A percentile compares a stretch with the other conserved stretches of the same genome.
Evolutionary conservation across 2,329 filamentous ascomycete genomes (phyloP).

Genomic region (Coleophoma eucalyptorum): DNA sequence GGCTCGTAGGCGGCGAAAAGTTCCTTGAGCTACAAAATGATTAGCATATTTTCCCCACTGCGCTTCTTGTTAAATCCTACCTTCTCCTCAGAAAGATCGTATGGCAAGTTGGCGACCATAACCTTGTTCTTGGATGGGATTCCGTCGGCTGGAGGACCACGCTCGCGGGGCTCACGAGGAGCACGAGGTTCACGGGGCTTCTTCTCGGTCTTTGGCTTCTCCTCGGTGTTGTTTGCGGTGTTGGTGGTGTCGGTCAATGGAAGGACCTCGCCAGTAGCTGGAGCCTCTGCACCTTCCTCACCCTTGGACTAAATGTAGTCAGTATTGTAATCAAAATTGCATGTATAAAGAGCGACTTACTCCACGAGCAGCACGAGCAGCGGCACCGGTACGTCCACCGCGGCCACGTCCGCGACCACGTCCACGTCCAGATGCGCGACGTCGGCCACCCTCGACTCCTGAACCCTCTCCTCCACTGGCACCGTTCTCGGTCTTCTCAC

Average conservation of each 20-base stretch:
- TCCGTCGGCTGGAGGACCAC: conserved; percentile 93
- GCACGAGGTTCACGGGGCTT: conserved; percentile 35
- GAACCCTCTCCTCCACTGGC: conserved; percentile 66
- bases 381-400: conserved; percentile 56
- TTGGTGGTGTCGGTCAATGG: conserved; percentile 61
- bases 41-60: conserved; percentile 1
- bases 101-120: conserved; percentile 99
- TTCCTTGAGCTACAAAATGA: conserved; percentile 75
- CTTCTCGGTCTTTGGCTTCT: conserved; percentile 36
- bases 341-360: conserved; percentile 43
- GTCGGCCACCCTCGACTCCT: conserved; percentile 63
- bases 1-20: conserved; percentile 92
- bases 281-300: conserved; percentile 38
- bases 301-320: conserved; percentile 19
- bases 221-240: conserved; percentile 48
- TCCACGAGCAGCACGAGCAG: conserved; percentile 53
- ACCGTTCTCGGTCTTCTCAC: conserved; percentile 69
- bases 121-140: conserved; percentile 99
- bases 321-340: conserved; percentile 6
- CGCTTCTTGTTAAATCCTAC: conserved; percentile 46
- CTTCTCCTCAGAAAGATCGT: conserved; percentile 97
- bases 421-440: conserved; percentile 59
- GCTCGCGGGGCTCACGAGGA: conserved; percentile 66
- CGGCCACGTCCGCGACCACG: conserved; percentile 64
- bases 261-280: conserved; percentile 46